phyloP scores from a whole-genome alignment of 2,329 filamentous ascomycete species.

The Drechslerella coelobrocha region DNA sequence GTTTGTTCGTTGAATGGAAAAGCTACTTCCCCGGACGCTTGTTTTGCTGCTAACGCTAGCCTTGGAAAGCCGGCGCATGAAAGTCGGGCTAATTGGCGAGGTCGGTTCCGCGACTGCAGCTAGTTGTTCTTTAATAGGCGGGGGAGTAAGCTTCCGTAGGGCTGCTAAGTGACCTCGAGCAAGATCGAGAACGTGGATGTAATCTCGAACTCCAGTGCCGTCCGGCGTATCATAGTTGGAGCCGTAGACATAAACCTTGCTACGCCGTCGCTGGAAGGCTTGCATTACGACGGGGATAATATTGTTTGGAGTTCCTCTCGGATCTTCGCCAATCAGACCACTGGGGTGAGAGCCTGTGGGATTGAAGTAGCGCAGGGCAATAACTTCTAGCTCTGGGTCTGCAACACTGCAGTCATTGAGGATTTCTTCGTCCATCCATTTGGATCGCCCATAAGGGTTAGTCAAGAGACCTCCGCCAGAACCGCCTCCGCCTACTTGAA shows the following conservation, averaged over 20 bases:
- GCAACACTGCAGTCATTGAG: slow-evolving; percentile 68
- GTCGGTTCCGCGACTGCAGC: slow-evolving; percentile 12
- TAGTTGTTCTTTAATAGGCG: neutral
- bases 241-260: slow-evolving; percentile 69
- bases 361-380: slow-evolving; percentile 72
- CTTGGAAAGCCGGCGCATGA: slow-evolving; percentile 24
- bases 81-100: slow-evolving; percentile 38
- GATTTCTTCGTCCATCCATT: slow-evolving; percentile 73
- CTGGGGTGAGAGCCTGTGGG: slow-evolving; percentile 71
- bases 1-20: slow-evolving; percentile 30
- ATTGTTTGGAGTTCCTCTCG: slow-evolving; percentile 68
- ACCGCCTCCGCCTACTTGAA: slow-evolving; percentile 64
- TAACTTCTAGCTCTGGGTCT: slow-evolving; percentile 69
- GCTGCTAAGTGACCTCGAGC: slow-evolving; percentile 71
- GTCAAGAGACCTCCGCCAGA: slow-evolving; percentile 60
- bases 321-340: slow-evolving; percentile 70
- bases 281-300: slow-evolving; percentile 68
- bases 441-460: slow-evolving; percentile 71
- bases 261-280: slow-evolving; percentile 39
- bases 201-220: slow-evolving; percentile 71
- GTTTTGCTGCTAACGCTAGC: slow-evolving; percentile 23
- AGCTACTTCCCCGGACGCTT: slow-evolving; percentile 25
- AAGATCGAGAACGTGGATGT: slow-evolving; percentile 72
- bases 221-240: slow-evolving; percentile 71
- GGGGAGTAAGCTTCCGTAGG: slow-evolving; percentile 56